A percentile compares a stretch with the other conserved stretches of the same genome.
phyloP scores from a whole-genome alignment of 305 asterid species.

The Euphrasia arctica region DNA sequence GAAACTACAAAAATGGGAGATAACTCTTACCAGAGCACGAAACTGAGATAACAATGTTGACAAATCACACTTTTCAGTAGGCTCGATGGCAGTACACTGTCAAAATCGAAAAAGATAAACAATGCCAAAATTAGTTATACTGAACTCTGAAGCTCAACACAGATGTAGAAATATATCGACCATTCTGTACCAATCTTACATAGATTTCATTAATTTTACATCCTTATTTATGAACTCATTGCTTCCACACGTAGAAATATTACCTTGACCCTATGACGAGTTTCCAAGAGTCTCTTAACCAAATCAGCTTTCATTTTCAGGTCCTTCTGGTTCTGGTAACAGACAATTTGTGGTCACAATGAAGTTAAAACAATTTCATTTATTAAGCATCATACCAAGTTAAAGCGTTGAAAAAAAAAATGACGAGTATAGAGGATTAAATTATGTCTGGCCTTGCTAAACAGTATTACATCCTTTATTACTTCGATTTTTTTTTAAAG shows the following conservation, averaged over 20 bases:
- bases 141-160: background rate
- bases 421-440: background rate
- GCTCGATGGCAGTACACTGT: conserved; percentile 64
- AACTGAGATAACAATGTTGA: conserved; percentile 54
- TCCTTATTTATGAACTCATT: conserved; percentile 15
- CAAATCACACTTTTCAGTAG: conserved; percentile 38
- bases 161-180: conserved; percentile 6
- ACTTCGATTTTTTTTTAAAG: conserved; percentile 13
- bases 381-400: conserved; percentile 9
- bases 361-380: conserved; percentile 2
- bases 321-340: conserved; percentile 56
- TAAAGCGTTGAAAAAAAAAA: conserved; percentile 1
- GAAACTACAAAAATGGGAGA: conserved; percentile 18
- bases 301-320: conserved; percentile 75
- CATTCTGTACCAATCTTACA: conserved; percentile 1
- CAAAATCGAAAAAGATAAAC: conserved; percentile 18
- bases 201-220: conserved; percentile 9
- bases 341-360: conserved; percentile 25
- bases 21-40: conserved; percentile 55
- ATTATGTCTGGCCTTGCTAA: background rate
- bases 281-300: conserved; percentile 75
- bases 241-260: conserved; percentile 12
- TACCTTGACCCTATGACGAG: conserved; percentile 87
- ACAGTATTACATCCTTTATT: background rate
- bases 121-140: conserved; percentile 17